Evolutionary conservation across 2,329 filamentous ascomycete species (phyloP).

Genomic region (Curvularia eragrostidis): DNA sequence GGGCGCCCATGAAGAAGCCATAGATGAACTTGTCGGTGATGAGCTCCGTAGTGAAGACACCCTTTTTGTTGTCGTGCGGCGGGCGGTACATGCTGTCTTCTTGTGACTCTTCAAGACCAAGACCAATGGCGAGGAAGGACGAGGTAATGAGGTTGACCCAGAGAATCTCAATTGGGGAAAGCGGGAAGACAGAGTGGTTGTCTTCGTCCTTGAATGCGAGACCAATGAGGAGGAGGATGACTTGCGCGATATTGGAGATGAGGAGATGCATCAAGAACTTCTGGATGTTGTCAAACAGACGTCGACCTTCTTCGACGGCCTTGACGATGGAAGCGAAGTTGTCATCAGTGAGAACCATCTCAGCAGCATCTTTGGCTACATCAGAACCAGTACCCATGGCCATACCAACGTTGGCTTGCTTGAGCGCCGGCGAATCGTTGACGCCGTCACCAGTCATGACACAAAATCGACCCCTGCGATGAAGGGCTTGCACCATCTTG

Average conservation of each 20-base stretch:
- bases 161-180: slow-evolving; percentile 57
- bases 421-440: slow-evolving; percentile 52
- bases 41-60: slow-evolving; percentile 56
- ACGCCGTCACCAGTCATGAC: slow-evolving; percentile 55
- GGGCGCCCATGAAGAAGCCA: slow-evolving; percentile 54
- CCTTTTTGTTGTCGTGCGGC: slow-evolving; percentile 52
- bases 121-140: slow-evolving; percentile 56
- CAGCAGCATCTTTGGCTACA: slow-evolving; percentile 51
- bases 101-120: slow-evolving; percentile 56
- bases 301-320: slow-evolving; percentile 51
- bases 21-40: slow-evolving; percentile 59
- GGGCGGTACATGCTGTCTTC: slow-evolving; percentile 56
- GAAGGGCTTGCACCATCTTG: slow-evolving; percentile 55
- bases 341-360: slow-evolving; percentile 52
- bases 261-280: slow-evolving; percentile 58
- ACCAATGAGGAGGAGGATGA: slow-evolving; percentile 56
- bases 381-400: slow-evolving; percentile 53
- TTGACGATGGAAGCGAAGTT: slow-evolving; percentile 53
- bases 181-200: slow-evolving; percentile 54
- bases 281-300: slow-evolving; percentile 53
- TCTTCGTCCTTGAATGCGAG: slow-evolving; percentile 55
- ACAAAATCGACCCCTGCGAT: slow-evolving; percentile 48
- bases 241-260: slow-evolving; percentile 58
- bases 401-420: slow-evolving; percentile 52
- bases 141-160: slow-evolving; percentile 58